Conservation (phyloP, 1,284 basidiomycete genomes). For the Leccinum griseonigrum region DNA sequence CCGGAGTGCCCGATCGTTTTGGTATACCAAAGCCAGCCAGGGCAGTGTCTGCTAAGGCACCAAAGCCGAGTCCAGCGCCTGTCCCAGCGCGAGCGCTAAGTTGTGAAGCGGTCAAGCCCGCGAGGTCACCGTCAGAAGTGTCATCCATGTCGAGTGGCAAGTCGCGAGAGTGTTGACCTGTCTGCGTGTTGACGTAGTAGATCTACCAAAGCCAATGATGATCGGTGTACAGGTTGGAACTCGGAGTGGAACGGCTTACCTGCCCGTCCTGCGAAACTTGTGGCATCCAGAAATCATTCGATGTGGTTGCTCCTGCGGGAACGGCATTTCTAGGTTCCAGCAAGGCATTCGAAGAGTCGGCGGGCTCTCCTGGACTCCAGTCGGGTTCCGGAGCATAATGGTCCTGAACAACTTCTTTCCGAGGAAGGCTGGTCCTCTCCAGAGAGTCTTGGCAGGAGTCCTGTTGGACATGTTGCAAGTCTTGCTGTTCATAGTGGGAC, state of each 20-base stretch:
- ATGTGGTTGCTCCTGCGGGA: constrained; percentile 37
- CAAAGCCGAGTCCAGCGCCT: constrained; percentile 49
- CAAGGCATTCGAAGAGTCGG: constrained; percentile 22
- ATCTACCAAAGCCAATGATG: constrained; percentile 52
- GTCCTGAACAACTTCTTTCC: constrained; percentile 20
- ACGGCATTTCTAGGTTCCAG: constrained; percentile 20
- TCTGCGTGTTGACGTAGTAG: constrained; percentile 91
- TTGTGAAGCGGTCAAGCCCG: constrained; percentile 53
- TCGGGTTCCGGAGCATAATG: constrained; percentile 23
- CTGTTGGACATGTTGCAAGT: constrained; percentile 17
- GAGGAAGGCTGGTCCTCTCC: constrained; percentile 9
- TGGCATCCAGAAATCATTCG: constrained; percentile 79
- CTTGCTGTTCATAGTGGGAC: constrained; percentile 45
- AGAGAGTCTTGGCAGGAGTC: constrained; percentile 18
- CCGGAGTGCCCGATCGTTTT: constrained; percentile 59
- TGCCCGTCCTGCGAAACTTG: constrained; percentile 70
- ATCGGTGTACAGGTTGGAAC: neutral
- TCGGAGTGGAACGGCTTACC: constrained; percentile 41
- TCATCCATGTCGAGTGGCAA: constrained; percentile 74
- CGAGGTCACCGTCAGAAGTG: constrained; percentile 56
- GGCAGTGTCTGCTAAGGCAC: constrained; percentile 24
- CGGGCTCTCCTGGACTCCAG: constrained; percentile 22
- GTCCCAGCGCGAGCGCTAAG: constrained; percentile 53
- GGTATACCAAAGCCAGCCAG: constrained; percentile 59
- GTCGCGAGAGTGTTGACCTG: constrained; percentile 83